Percentiles rank a stretch among this genome's conserved stretches.
phyloP scores from a whole-genome alignment of 495 filamentous ascomycete species.

The Neurospora discreta region DNA sequence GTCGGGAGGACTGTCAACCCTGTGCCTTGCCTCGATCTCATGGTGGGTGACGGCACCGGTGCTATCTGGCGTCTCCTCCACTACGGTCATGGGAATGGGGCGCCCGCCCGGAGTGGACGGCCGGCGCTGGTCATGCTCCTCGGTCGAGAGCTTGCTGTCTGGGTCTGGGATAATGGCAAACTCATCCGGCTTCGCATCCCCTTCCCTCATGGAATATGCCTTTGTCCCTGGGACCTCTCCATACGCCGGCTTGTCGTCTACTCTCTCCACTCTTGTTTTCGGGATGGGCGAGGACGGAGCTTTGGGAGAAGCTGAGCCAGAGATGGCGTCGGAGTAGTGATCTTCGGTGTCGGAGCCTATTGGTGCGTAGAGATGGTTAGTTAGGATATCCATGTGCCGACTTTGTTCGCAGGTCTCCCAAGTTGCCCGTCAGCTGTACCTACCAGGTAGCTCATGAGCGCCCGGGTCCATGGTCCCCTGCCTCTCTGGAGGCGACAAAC shows the following conservation, averaged over 20 bases:
- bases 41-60: slow-evolving; percentile 29
- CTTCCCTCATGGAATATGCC: slow-evolving; percentile 61
- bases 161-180: slow-evolving; percentile 41
- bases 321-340: slow-evolving; percentile 83
- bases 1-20: slow-evolving; percentile 36
- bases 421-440: slow-evolving; percentile 6
- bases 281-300: slow-evolving; percentile 53
- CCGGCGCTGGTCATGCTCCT: slow-evolving; percentile 13
- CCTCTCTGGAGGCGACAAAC: slow-evolving; percentile 53
- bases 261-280: slow-evolving; percentile 72
- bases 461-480: slow-evolving; percentile 65
- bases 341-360: slow-evolving; percentile 68
- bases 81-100: slow-evolving; percentile 37
- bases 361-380: slow-evolving; percentile 10
- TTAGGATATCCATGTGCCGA: slow-evolving; percentile 2
- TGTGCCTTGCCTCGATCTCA: slow-evolving; percentile 26
- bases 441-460: slow-evolving; percentile 68
- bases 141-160: slow-evolving; percentile 16
- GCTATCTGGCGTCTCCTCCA: slow-evolving; percentile 36
- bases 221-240: slow-evolving; percentile 81
- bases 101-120: slow-evolving; percentile 28
- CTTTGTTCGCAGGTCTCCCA: not conserved
- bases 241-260: slow-evolving; percentile 54
- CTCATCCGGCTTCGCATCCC: slow-evolving; percentile 76
- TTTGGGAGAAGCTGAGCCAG: slow-evolving; percentile 47